phyloP scores from a whole-genome alignment of 2,329 filamentous ascomycete genomes.

The Metarhizium anisopliae region DNA sequence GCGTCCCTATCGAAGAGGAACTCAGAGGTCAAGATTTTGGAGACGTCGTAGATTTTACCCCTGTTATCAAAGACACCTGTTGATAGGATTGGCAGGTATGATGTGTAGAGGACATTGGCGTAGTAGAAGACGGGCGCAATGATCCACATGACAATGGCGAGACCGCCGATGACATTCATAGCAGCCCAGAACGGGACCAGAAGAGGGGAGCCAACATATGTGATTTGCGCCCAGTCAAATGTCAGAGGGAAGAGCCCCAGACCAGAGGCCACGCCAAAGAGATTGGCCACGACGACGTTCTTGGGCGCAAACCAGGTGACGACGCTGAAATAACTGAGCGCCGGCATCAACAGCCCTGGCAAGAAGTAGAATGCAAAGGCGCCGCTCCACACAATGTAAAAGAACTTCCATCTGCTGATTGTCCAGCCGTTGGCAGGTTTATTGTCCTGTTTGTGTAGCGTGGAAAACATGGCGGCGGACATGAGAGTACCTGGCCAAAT shows the following conservation, averaged over 20 bases:
- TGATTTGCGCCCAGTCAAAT: slow-evolving; percentile 88
- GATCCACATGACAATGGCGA: slow-evolving; percentile 80
- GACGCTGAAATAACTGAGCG: slow-evolving; percentile 81
- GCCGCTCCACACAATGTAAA: slow-evolving; percentile 61
- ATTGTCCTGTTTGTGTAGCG: slow-evolving; percentile 77
- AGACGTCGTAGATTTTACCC: slow-evolving; percentile 71
- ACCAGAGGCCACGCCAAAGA: slow-evolving; percentile 80
- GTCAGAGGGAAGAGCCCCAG: slow-evolving; percentile 77
- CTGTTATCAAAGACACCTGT: slow-evolving; percentile 80
- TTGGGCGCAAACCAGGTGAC: slow-evolving; percentile 83
- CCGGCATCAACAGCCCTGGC: slow-evolving; percentile 73
- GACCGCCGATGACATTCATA: slow-evolving; percentile 72
- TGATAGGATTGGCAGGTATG: slow-evolving; percentile 81
- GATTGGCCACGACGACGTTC: slow-evolving; percentile 76
- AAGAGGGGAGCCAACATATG: slow-evolving; percentile 76
- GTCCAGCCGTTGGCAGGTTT: slow-evolving; percentile 74
- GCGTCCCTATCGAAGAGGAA: slow-evolving; percentile 71
- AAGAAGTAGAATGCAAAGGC: slow-evolving; percentile 79
- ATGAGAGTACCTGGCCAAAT: slow-evolving; percentile 86
- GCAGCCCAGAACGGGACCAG: slow-evolving; percentile 82
- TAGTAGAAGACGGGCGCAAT: slow-evolving; percentile 75
- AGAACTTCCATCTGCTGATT: slow-evolving; percentile 77
- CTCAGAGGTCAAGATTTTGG: slow-evolving; percentile 66
- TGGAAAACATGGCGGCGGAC: slow-evolving; percentile 83
- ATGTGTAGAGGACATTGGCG: slow-evolving; percentile 67